Percentiles rank a stretch among this genome's conserved stretches.
Conservation (phyloP, 2,329 filamentous ascomycete species). For the Beauveria caledonica region DNA sequence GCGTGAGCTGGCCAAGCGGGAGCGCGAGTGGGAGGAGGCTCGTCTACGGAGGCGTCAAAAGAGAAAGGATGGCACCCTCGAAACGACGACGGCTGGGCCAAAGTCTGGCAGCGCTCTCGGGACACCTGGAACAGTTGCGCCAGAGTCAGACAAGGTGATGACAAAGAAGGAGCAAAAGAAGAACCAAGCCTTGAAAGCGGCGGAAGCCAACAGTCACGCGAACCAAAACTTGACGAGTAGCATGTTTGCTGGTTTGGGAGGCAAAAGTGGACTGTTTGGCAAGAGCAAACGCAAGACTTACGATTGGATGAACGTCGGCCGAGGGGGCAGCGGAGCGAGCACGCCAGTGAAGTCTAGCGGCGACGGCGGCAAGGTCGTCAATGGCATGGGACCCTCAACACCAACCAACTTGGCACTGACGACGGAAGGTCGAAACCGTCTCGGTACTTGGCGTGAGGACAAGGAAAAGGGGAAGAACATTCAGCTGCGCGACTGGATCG, state of each 20-base stretch:
- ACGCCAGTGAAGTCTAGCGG: conserved; percentile 36
- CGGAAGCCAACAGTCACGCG: conserved; percentile 69
- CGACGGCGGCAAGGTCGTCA: conserved; percentile 26
- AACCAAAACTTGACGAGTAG: conserved; percentile 78
- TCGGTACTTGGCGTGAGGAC: conserved; percentile 74
- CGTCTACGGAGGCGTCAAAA: conserved; percentile 60
- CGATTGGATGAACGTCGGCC: conserved; percentile 59
- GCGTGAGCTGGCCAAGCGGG: conserved; percentile 54
- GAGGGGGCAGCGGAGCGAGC: conserved; percentile 43
- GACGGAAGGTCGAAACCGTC: conserved; percentile 50
- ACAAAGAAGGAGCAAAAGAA: conserved; percentile 83
- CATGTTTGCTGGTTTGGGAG: conserved; percentile 59
- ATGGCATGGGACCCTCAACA: conserved; percentile 23
- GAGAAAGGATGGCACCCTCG: conserved; percentile 49
- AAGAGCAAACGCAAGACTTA: conserved; percentile 63
- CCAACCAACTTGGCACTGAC: conserved; percentile 37
- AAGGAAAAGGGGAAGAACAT: conserved; percentile 68
- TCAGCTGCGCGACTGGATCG: conserved; percentile 75
- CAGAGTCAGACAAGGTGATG: conserved; percentile 59
- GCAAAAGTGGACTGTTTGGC: conserved; percentile 47
- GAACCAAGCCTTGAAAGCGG: conserved; percentile 66
- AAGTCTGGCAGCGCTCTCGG: conserved; percentile 50
- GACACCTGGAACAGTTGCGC: conserved; percentile 54
- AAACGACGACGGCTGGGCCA: conserved; percentile 38
- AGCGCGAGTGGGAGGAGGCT: conserved; percentile 65